phyloP scores from a whole-genome alignment of 768 basidiomycete species.

The Panaeolus papilionaceus region DNA sequence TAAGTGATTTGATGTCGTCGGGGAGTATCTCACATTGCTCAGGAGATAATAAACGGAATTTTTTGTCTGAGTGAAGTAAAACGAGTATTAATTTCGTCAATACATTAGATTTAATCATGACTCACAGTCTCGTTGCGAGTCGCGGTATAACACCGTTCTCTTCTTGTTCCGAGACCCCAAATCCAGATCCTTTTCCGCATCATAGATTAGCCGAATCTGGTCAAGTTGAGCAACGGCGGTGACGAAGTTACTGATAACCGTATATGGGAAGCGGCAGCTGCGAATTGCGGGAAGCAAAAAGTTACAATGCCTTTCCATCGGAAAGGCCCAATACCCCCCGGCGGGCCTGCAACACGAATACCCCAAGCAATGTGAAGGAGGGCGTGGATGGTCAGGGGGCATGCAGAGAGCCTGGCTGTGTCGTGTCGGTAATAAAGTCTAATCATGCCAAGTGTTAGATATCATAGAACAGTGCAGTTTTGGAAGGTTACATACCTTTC shows the following conservation, averaged over 20 bases:
- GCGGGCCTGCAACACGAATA: slow-evolving; percentile 39
- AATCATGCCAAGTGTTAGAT: slow-evolving; percentile 9
- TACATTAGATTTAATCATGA: too few species aligned
- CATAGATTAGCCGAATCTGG: slow-evolving; percentile 36
- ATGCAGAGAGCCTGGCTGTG: slow-evolving; percentile 28
- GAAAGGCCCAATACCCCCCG: slow-evolving; percentile 46
- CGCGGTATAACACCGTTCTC: too few species aligned
- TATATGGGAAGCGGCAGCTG: slow-evolving; percentile 40
- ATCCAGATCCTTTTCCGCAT: slow-evolving; percentile 30
- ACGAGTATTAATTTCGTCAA: too few species aligned
- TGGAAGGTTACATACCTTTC: slow-evolving; percentile 37
- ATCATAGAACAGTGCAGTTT: neutral
- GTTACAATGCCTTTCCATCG: slow-evolving; percentile 46
- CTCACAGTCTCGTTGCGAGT: too few species aligned
- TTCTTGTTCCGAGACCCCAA: slow-evolving; percentile 18
- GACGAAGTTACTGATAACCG: slow-evolving; percentile 35
- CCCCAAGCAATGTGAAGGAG: slow-evolving; percentile 40
- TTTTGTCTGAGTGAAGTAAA: too few species aligned
- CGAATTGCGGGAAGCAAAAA: slow-evolving; percentile 32
- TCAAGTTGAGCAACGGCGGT: slow-evolving; percentile 38
- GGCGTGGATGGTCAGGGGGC: slow-evolving; percentile 38
- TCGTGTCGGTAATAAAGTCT: slow-evolving; percentile 38
- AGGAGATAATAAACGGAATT: too few species aligned
- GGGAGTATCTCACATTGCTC: too few species aligned
- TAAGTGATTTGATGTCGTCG: too few species aligned